A percentile compares a stretch with the other conserved stretches of the same genome.
phyloP scores from a whole-genome alignment of 148 eudicot genomes.

The Spergularia bocconei region DNA sequence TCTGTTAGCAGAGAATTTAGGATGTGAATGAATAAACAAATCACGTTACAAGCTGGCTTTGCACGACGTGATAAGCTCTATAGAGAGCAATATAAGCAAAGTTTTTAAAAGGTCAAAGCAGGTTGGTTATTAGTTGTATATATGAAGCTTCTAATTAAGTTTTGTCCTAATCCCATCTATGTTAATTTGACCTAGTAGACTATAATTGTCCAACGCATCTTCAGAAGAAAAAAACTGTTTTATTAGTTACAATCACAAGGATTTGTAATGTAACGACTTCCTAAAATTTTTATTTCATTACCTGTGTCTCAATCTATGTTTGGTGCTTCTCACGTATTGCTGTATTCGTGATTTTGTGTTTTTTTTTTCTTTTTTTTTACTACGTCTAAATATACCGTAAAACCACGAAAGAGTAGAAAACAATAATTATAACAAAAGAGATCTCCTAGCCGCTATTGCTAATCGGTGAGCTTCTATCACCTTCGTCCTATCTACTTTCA shows the following conservation, averaged over 20 bases:
- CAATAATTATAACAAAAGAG: no score
- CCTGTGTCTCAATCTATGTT: not conserved
- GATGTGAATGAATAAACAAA: conserved; percentile 21
- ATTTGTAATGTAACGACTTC: not conserved
- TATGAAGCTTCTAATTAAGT: conserved; percentile 12
- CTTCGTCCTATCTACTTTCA: no score
- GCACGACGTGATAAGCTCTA: conserved; percentile 34
- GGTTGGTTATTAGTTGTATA: conserved; percentile 20
- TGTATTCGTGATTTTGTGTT: not conserved
- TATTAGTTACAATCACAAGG: not conserved
- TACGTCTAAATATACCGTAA: no score
- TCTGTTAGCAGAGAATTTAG: conserved; percentile 4
- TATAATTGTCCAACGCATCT: conserved; percentile 15
- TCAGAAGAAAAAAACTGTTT: not conserved
- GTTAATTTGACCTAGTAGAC: conserved; percentile 8
- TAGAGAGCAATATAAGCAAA: conserved; percentile 12
- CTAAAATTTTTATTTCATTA: not conserved
- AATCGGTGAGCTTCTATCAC: no score
- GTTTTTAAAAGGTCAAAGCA: conserved; percentile 30
- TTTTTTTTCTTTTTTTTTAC: not conserved
- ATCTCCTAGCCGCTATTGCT: no score
- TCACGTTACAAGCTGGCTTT: conserved; percentile 23
- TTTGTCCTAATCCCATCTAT: conserved; percentile 7
- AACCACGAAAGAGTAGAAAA: no score
- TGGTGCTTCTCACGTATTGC: conserved; percentile 23